These are phyloP conservation scores for Yarrowia hollandica DNA, from an alignment of 805 yeast genomes.

Conservation along the genomic window DNA sequence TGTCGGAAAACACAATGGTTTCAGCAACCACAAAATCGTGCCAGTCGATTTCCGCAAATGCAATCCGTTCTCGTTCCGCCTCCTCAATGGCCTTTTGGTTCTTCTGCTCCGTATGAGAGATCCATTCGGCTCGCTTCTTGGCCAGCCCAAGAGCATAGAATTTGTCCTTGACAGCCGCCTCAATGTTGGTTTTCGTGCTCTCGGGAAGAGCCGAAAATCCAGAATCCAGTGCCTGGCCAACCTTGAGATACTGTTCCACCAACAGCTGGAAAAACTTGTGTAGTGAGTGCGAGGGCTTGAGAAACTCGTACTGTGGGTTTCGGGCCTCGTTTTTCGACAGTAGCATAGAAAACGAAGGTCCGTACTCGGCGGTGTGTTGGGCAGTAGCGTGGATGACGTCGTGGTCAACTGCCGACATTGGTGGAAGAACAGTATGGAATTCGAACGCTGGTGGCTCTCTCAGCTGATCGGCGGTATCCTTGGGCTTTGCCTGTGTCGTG, in stretches of 20 bases:
- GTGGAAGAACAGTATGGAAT: slow-evolving; percentile 41
- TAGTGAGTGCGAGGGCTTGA: slow-evolving; percentile 60
- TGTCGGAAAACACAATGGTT: slow-evolving; percentile 62
- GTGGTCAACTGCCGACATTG: slow-evolving; percentile 61
- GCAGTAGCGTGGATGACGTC: slow-evolving; percentile 75
- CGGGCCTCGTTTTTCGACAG: slow-evolving; percentile 41
- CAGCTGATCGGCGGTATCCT: slow-evolving; percentile 26
- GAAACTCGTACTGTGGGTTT: slow-evolving; percentile 65
- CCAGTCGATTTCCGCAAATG: slow-evolving; percentile 84
- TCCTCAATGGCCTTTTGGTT: slow-evolving; percentile 42
- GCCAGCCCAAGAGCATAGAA: slow-evolving; percentile 49
- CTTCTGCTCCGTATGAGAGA: slow-evolving; percentile 43
- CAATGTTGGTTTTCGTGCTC: slow-evolving; percentile 33
- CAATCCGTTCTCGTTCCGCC: slow-evolving; percentile 49
- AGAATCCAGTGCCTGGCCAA: slow-evolving; percentile 39
- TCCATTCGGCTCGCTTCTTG: slow-evolving; percentile 57
- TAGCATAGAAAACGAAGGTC: slow-evolving; percentile 47
- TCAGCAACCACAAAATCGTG: slow-evolving; percentile 73
- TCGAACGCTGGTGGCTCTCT: slow-evolving; percentile 38
- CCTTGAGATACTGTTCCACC: slow-evolving; percentile 55
- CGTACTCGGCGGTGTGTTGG: slow-evolving; percentile 61
- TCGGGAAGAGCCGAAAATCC: slow-evolving; percentile 30
- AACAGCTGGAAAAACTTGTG: slow-evolving; percentile 52
- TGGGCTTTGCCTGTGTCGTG: not conserved
- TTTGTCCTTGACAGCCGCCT: slow-evolving; percentile 40